Evolutionary conservation across 768 basidiomycete species (phyloP), one percentile per base, ranked within the genome.

Genomic region (Coprinopsis sp.): DNA sequence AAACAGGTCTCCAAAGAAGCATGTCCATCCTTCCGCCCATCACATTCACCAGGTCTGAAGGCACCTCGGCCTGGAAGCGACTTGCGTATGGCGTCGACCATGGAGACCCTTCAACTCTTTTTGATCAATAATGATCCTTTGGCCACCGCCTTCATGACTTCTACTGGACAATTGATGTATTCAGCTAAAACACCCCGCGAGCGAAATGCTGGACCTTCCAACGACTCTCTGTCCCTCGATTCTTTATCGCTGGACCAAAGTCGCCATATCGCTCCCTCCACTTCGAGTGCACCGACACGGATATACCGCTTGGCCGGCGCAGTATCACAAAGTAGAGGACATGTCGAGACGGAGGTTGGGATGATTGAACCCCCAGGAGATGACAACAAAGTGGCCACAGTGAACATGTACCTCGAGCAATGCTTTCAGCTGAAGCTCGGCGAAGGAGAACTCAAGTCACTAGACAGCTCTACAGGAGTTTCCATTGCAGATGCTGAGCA

Each of bases 61-160:
- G n/a, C n/a, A n/a, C n/a, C n/a, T n/a, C n/a, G n/a, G n/a, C 8
- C 8, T 31, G 30, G 30, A 8, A 31, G 30, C 10, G 30, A 8
- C 30, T n/a, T 31, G 10, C 30, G n/a, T 31, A 31, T n/a, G n/a
- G n/a, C n/a, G n/a, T n/a, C 34, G 13, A 14, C 34, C 34, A 36
- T 19, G 8, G 33, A 36, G 10, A 16, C 44, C 22, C 56, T 72
- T 55, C 66, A 72, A 40, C 60, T 69, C 23, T 60, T 51, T 43
- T 56, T 71, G 25, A 54, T 66, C 12, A 56, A 71, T 51, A 73
- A 73, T 54, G 68, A 71, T 53, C 66, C 70, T 7, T 57, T 53
- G 3, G 51, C 64, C 22, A 71, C 71, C 2, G 46, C 65, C 13
- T 60, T 71, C 43, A 54, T 66, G 7, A 58, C 67, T 6, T 56